Evolutionary conservation across 331 rosid species (phyloP).

Genomic region (Phaseolus coccineus): DNA sequence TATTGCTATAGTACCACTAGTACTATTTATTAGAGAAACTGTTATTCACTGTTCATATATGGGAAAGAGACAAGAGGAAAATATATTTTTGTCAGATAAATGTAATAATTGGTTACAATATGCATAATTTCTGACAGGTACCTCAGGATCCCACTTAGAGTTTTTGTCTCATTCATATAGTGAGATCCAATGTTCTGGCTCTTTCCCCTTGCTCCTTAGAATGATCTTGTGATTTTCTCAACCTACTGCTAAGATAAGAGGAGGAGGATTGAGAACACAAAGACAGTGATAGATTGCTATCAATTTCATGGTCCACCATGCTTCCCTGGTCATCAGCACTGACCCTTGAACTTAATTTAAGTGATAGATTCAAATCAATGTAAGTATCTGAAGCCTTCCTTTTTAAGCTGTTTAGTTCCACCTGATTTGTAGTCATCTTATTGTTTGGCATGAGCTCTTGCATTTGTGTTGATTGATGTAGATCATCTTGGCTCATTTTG

Average conservation of each 20-base stretch:
- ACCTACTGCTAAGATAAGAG: slow-evolving; percentile 40
- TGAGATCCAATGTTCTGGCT: slow-evolving; percentile 57
- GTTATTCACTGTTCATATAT: slow-evolving; percentile 40
- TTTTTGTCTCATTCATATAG: slow-evolving; percentile 58
- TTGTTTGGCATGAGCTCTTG: slow-evolving; percentile 42
- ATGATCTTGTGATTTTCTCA: slow-evolving; percentile 43
- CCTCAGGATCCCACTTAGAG: slow-evolving; percentile 62
- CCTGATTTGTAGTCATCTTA: slow-evolving; percentile 12
- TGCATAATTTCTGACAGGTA: slow-evolving; percentile 48
- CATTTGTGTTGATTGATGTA: slow-evolving; percentile 27
- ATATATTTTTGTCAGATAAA: slow-evolving; percentile 45
- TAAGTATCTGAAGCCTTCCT: slow-evolving; percentile 50
- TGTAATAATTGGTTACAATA: slow-evolving; percentile 39
- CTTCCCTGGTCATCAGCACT: slow-evolving; percentile 36
- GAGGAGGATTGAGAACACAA: slow-evolving; percentile 54
- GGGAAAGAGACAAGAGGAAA: slow-evolving; percentile 43
- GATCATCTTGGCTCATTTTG: slow-evolving; percentile 38
- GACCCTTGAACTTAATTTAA: slow-evolving; percentile 49
- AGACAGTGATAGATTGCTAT: slow-evolving; percentile 57
- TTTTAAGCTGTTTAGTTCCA: slow-evolving; percentile 45
- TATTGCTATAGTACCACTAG: neutral
- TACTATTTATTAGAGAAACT: slow-evolving; percentile 28
- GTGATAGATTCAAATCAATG: slow-evolving; percentile 61
- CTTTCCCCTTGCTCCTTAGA: slow-evolving; percentile 43
- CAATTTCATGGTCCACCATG: slow-evolving; percentile 46